phyloP scores from a whole-genome alignment of 2,329 filamentous ascomycete genomes.

The Curvularia verruculosa region DNA sequence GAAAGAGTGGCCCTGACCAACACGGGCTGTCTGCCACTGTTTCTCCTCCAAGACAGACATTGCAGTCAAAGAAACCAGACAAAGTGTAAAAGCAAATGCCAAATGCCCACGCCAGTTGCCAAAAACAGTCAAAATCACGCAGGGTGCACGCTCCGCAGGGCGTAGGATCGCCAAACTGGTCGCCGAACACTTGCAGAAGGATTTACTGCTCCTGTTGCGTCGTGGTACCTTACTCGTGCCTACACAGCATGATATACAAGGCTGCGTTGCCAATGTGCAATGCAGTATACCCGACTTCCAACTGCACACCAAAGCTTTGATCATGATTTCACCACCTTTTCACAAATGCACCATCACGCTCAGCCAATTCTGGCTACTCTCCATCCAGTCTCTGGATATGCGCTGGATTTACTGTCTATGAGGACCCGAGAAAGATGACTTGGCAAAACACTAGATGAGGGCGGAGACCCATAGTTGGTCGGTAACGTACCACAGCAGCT shows the following conservation, averaged over 20 bases:
- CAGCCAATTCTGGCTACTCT: background rate
- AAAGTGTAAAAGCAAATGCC: background rate
- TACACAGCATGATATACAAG: constrained; percentile 16
- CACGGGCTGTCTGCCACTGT: background rate
- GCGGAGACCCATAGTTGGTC: background rate
- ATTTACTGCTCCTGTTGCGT: constrained; percentile 17
- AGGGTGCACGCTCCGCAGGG: background rate
- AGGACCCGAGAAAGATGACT: background rate
- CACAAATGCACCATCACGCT: background rate
- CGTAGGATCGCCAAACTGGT: constrained; percentile 6
- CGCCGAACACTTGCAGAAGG: constrained; percentile 24
- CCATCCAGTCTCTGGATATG: background rate
- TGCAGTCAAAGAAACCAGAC: background rate
- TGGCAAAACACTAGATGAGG: background rate
- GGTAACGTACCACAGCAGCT: background rate
- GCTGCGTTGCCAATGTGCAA: constrained; percentile 14
- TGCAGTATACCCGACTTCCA: constrained; percentile 18
- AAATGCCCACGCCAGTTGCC: background rate
- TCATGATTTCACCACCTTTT: background rate
- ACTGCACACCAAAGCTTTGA: constrained; percentile 1
- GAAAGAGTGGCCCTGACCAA: background rate
- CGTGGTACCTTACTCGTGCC: constrained; percentile 5
- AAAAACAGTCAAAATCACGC: background rate
- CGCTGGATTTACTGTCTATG: background rate
- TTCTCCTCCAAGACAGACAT: background rate